Conservation (phyloP, 2,329 filamentous ascomycete genomes). For the Metarhizium rileyi region DNA sequence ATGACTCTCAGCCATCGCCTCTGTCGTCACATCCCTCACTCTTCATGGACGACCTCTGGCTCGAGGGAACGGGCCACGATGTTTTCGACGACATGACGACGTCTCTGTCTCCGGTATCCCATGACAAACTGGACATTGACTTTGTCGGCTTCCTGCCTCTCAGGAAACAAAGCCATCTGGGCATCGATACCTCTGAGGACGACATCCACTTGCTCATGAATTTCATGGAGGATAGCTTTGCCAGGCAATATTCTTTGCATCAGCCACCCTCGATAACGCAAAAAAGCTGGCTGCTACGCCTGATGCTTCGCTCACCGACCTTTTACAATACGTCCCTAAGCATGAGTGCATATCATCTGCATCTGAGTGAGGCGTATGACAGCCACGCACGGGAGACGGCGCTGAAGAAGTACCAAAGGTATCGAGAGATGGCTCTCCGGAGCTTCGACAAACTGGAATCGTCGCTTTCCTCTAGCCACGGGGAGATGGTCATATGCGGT, state of each 20-base stretch:
- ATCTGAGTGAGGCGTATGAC: not conserved
- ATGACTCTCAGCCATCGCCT: not conserved
- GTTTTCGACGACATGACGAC: not conserved
- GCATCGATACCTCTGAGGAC: not conserved
- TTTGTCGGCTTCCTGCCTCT: not conserved
- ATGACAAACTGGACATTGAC: not conserved
- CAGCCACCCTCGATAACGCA: not conserved
- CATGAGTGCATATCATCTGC: conserved; percentile 1
- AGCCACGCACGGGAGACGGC: not conserved
- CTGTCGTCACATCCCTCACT: not conserved
- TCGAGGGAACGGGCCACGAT: not conserved
- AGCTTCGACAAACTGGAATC: not conserved
- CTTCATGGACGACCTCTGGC: not conserved
- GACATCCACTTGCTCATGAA: not conserved
- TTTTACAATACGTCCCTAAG: conserved; percentile 2
- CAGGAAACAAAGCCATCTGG: not conserved
- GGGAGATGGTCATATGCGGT: not conserved
- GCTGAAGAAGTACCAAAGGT: not conserved
- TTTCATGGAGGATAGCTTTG: not conserved
- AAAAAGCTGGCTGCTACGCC: not conserved
- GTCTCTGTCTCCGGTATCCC: not conserved
- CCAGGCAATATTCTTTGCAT: not conserved
- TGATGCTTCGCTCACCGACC: conserved; percentile 1
- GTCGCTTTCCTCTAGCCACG: not conserved
- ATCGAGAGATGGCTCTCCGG: not conserved